Evolutionary conservation across 179 eudicot genomes (phyloP).

Genomic region (Kewa caespitosa): DNA sequence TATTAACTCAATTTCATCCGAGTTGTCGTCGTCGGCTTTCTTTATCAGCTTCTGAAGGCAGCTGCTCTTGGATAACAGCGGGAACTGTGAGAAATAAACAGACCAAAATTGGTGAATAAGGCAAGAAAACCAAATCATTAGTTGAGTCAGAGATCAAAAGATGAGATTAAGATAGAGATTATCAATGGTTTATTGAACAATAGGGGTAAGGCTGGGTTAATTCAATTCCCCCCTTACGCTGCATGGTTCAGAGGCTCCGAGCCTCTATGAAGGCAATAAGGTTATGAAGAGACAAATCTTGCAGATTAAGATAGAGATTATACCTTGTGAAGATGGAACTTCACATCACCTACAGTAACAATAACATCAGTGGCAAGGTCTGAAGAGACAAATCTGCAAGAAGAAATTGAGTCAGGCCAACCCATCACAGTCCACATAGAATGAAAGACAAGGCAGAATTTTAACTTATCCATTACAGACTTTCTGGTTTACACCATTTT

Average conservation of each 20-base stretch:
- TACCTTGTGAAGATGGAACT: constrained; percentile 81
- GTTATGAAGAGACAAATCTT: too few relatives aligned
- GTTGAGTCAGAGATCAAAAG: too few relatives aligned
- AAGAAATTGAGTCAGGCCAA: constrained; percentile 3
- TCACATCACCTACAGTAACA: constrained; percentile 52
- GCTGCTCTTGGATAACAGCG: constrained; percentile 77
- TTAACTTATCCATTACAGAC: too few relatives aligned
- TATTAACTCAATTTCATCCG: constrained; percentile 48
- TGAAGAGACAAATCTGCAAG: constrained; percentile 64
- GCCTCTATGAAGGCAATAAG: too few relatives aligned
- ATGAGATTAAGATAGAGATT: too few relatives aligned
- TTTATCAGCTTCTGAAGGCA: constrained; percentile 59
- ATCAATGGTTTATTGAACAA: too few relatives aligned
- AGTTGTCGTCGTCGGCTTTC: constrained; percentile 51
- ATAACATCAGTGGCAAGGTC: constrained; percentile 71
- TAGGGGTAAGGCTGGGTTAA: too few relatives aligned
- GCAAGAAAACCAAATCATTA: too few relatives aligned
- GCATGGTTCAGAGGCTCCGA: too few relatives aligned
- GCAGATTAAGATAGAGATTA: background rate
- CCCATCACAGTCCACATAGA: background rate
- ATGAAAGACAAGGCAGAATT: background rate
- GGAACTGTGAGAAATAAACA: constrained; percentile 65
- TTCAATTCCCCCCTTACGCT: too few relatives aligned
- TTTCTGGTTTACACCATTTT: too few relatives aligned
- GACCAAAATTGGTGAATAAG: too few relatives aligned